phyloP scores from a whole-genome alignment of 345 rosid species.

The Alliaria petiolata region DNA sequence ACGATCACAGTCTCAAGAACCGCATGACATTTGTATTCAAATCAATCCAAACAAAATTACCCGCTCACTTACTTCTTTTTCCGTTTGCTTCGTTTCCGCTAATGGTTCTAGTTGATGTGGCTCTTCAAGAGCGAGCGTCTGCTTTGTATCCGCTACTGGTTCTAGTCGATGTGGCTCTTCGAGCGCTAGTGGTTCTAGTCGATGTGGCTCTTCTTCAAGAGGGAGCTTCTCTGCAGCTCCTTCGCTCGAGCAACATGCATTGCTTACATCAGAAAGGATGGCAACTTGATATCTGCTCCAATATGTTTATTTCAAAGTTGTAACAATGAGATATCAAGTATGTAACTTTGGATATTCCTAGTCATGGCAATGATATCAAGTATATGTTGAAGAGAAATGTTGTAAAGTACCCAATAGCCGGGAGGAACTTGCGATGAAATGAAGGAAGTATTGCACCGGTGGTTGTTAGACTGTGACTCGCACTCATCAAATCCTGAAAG shows the following conservation, averaged over 20 bases:
- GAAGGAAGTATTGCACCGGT: not conserved
- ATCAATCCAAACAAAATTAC: not conserved
- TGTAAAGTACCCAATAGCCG: conserved; percentile 9
- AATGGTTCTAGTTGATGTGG: not conserved
- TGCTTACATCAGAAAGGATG: not conserved
- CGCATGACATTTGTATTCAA: not conserved
- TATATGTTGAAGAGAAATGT: conserved; percentile 30
- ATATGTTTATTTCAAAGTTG: not conserved
- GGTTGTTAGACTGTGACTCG: not conserved
- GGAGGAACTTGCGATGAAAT: conserved; percentile 2
- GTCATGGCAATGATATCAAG: no score
- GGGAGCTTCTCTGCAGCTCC: not conserved
- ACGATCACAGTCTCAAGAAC: not conserved
- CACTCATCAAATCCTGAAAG: conserved; percentile 18
- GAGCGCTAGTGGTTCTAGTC: not conserved
- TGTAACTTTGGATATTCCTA: not conserved
- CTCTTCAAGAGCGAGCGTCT: not conserved
- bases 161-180: not conserved
- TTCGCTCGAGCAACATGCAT: not conserved
- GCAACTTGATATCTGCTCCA: conserved; percentile 24
- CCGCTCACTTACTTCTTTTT: not conserved
- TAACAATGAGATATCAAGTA: conserved; percentile 15
- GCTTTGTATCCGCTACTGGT: not conserved
- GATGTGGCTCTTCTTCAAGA: not conserved
- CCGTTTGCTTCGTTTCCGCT: not conserved